Evolutionary conservation across 768 basidiomycete species (phyloP).

Genomic region (Pulveroboletus sp.): DNA sequence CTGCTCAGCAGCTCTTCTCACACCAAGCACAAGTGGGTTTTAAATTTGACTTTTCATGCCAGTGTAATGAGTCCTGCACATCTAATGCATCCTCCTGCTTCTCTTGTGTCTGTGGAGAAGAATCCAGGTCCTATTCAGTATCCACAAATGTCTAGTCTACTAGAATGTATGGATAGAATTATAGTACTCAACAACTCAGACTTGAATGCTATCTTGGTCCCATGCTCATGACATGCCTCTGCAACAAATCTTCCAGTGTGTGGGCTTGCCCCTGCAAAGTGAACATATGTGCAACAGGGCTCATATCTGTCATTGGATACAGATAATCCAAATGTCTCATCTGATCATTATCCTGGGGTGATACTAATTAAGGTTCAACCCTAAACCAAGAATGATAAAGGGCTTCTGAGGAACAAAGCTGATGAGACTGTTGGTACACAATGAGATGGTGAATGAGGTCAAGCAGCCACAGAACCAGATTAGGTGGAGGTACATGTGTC

Average conservation of each 20-base stretch:
- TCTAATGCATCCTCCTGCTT: no score
- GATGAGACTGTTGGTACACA: conserved; percentile 50
- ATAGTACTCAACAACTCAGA: no score
- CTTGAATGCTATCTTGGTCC: no score
- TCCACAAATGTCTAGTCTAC: no score
- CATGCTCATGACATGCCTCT: conserved; percentile 9
- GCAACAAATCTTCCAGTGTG: conserved; percentile 24
- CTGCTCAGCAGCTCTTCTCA: no score
- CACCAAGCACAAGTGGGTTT: no score
- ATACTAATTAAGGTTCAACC: conserved; percentile 34
- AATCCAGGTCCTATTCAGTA: no score
- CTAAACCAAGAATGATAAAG: conserved; percentile 59
- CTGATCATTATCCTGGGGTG: conserved; percentile 36
- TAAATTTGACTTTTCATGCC: no score
- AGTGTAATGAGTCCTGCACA: no score
- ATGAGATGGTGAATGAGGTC: conserved; percentile 60
- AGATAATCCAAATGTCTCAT: background rate
- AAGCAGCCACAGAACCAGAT: conserved; percentile 29
- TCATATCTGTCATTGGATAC: background rate
- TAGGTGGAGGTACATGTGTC: conserved; percentile 6
- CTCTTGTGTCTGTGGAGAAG: no score
- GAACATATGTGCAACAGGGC: background rate
- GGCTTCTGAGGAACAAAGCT: conserved; percentile 48
- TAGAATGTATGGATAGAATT: no score
- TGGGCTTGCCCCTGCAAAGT: conserved; percentile 20